Percentiles rank a stretch among this genome's conserved stretches.
Conservation (phyloP, 441 rosid genomes). For the Erysimum cheiri region DNA sequence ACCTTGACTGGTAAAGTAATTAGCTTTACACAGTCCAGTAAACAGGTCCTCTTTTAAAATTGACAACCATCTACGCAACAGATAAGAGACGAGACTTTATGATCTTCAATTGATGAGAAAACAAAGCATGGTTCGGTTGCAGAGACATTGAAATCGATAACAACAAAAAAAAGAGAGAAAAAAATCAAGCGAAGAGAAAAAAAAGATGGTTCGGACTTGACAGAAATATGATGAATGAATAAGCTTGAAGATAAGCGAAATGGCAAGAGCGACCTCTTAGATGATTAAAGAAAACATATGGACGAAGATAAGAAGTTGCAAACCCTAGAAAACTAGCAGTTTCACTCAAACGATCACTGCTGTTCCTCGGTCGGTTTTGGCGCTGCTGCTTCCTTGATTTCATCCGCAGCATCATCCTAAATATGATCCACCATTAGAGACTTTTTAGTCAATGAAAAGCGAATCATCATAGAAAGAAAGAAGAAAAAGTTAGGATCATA, state of each 20-base stretch:
- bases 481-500: background rate
- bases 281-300: constrained; percentile 50
- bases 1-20: constrained; percentile 7
- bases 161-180: background rate
- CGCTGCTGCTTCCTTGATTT: constrained; percentile 63
- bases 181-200: constrained; percentile 27
- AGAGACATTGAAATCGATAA: constrained; percentile 33
- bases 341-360: constrained; percentile 45
- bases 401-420: constrained; percentile 76
- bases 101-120: constrained; percentile 44
- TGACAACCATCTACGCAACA: constrained; percentile 3
- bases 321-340: constrained; percentile 47
- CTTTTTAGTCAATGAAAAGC: background rate
- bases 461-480: background rate
- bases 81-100: constrained; percentile 34
- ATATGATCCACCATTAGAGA: background rate
- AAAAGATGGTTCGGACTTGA: constrained; percentile 33
- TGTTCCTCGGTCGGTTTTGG: constrained; percentile 60
- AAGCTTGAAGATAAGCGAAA: constrained; percentile 44
- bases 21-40: constrained; percentile 28
- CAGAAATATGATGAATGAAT: constrained; percentile 43
- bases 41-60: constrained; percentile 9
- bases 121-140: constrained; percentile 35
- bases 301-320: constrained; percentile 51
- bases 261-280: constrained; percentile 30